Base-by-base conservation (phyloP, 345 rosid genomes). In the Mercurialis annua region DNA sequence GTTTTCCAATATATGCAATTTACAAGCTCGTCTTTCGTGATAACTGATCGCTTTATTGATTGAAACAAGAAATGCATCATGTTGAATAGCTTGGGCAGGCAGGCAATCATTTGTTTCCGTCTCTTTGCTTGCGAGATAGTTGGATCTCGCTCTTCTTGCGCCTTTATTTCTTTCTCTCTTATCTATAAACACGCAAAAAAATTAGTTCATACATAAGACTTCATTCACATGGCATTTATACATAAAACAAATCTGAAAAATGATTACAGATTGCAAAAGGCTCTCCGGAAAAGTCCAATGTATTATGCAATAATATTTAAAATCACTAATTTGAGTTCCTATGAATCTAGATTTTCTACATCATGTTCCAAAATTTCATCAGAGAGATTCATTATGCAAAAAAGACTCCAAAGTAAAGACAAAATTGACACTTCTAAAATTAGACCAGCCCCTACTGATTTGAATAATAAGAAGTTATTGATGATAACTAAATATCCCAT, bases 51-150 rank as follows among this genome's bases (percentile, higher is more conserved):
- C 40, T 72, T 77, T 78, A 78, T 80, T 0, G 96, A 90, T 60
- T 88, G 92, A 69, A 88, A 85, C 10, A 86, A 73, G 77, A 76
- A 84, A 71, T 84, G 90, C 56, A 90, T 79, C 70, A 69, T 81
- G 76, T 86, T 85, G 75, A 86, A 90, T 59, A 90, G 88, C 83
- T 84, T 90, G 5, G 98, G 98, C 23, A 90, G 84, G 69, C 82
- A 62, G 34, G 85, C 81, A 2, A 92, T 90, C 83, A 84, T 84
- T 72, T 82, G 81, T 14, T 65, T 66, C 69, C 92, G 82, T 65
- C 86, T 82, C 82, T 88, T 88, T 49, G 97, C 98, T 56, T 66
- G 81, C 40, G 96, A 90, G 77, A 92, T 88, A 40, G 92, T 90
- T 57, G 96, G 97, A 78, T 88, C 87, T 50, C 51, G 75, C 51